A percentile compares a stretch with the other conserved stretches of the same genome.
These are phyloP conservation scores for Hordeum vulgare DNA, from an alignment of 176 grass and related monocot genomes.

Conservation along the genomic window MorexV3_pseudomolecules_assembly NC_058522.1:523130829-523131328, in stretches of 20 bases:
- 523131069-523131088: slow-evolving; percentile 35
- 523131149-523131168: slow-evolving; percentile 57
- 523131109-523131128: slow-evolving; percentile 71
- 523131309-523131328: not conserved
- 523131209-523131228: not conserved
- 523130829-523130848: slow-evolving; percentile 63
- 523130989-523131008: slow-evolving; percentile 39
- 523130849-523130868: slow-evolving; percentile 45
- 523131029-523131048: slow-evolving; percentile 52
- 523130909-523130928: slow-evolving; percentile 53
- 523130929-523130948: slow-evolving; percentile 47
- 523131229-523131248: not conserved
- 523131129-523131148: slow-evolving; percentile 62
- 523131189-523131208: slow-evolving; percentile 16
- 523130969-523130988: slow-evolving; percentile 27
- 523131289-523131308: not conserved
- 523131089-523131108: slow-evolving; percentile 32
- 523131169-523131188: not conserved
- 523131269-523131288: slow-evolving; percentile 8
- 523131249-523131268: slow-evolving; percentile 24
- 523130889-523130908: slow-evolving; percentile 48
- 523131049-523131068: slow-evolving; percentile 70
- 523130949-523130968: slow-evolving; percentile 58
- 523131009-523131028: slow-evolving; percentile 56
- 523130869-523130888: slow-evolving; percentile 68